Percentiles rank a stretch among this genome's conserved stretches.
Conservation (phyloP, 305 asterid species). For the Fraxinus baroniana region DNA sequence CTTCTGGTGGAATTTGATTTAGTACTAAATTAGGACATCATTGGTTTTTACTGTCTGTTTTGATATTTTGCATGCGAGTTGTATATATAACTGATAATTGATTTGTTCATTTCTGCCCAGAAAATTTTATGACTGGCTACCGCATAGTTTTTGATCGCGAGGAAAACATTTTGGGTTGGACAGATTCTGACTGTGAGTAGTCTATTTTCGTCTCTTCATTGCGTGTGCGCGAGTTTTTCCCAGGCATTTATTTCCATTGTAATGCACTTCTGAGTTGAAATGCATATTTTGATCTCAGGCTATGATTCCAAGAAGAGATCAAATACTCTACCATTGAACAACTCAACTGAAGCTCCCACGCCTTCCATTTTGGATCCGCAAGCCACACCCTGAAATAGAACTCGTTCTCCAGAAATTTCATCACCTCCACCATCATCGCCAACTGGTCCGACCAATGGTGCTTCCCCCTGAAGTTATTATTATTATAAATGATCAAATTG, state of each 20-base stretch:
- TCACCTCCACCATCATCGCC: conserved; percentile 34
- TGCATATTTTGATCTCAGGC: conserved; percentile 39
- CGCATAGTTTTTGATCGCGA: conserved; percentile 82
- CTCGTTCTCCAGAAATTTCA: conserved; percentile 27
- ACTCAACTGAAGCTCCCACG: conserved; percentile 50
- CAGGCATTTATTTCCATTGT: background rate
- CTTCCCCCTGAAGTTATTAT: too few relatives aligned
- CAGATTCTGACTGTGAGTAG: conserved; percentile 70
- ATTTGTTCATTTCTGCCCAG: conserved; percentile 35
- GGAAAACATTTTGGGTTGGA: conserved; percentile 87
- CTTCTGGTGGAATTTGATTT: background rate
- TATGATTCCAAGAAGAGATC: conserved; percentile 40
- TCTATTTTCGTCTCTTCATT: background rate
- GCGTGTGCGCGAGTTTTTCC: background rate
- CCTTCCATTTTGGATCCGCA: conserved; percentile 64
- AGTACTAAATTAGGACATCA: background rate
- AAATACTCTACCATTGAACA: conserved; percentile 49
- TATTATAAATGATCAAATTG: too few relatives aligned
- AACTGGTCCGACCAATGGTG: conserved; percentile 31
- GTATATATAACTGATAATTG: background rate
- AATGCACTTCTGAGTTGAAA: background rate
- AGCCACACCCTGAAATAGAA: conserved; percentile 40
- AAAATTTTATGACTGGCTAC: conserved; percentile 85
- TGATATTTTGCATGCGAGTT: background rate
- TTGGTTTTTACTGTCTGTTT: background rate